Evolutionary conservation across 2,329 filamentous ascomycete genomes (phyloP).

Genomic region (Dothidotthia symphoricarpi): DNA sequence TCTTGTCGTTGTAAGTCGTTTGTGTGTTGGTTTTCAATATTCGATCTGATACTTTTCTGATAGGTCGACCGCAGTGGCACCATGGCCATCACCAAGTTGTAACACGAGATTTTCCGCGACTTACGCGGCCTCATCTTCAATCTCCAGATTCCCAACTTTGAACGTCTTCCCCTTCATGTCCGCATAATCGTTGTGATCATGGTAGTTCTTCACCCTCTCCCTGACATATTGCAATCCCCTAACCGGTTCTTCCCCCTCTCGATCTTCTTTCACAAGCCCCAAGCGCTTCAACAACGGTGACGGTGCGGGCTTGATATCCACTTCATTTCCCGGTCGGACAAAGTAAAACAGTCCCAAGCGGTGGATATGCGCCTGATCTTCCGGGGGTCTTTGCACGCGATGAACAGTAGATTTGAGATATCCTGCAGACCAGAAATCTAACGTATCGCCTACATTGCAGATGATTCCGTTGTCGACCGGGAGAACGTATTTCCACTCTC

Average conservation of each 20-base stretch:
- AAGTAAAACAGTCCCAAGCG: constrained; percentile 46
- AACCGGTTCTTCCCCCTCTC: constrained; percentile 29
- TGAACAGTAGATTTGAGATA: constrained; percentile 54
- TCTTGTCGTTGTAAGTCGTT: too few species aligned
- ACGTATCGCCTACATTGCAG: constrained; percentile 49
- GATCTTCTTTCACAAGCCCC: constrained; percentile 23
- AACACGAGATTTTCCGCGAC: background rate
- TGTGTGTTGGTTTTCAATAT: too few species aligned
- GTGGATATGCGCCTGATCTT: constrained; percentile 39
- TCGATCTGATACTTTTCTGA: too few species aligned
- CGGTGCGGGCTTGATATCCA: constrained; percentile 39
- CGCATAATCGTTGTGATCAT: constrained; percentile 42
- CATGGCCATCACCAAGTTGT: too few species aligned
- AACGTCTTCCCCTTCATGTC: constrained; percentile 44
- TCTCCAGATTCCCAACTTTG: constrained; percentile 43
- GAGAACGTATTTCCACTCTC: constrained; percentile 50
- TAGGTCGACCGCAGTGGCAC: too few species aligned
- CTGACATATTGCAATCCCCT: constrained; percentile 45
- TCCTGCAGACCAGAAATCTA: constrained; percentile 43
- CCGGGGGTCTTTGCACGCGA: constrained; percentile 50
- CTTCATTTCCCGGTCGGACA: constrained; percentile 40
- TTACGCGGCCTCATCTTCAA: constrained; percentile 42
- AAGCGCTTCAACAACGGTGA: constrained; percentile 36
- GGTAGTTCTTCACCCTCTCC: constrained; percentile 45
- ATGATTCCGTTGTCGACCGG: constrained; percentile 50